Evolutionary conservation across 2,329 filamentous ascomycete genomes (phyloP).

Genomic region (Colletotrichum somersetense): DNA sequence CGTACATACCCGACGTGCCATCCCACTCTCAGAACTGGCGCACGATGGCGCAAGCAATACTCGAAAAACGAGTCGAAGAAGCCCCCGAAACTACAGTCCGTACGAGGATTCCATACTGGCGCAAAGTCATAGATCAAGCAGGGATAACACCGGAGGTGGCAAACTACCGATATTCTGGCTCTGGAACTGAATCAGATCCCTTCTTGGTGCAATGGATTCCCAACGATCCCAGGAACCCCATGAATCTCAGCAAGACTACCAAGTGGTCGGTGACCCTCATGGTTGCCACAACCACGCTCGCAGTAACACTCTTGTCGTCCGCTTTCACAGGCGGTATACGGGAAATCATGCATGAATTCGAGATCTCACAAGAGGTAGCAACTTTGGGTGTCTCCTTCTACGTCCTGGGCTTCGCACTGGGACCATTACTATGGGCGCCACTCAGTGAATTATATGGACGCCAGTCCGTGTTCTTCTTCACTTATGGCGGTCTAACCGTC

Average conservation of each 20-base stretch:
- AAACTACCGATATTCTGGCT: constrained; percentile 66
- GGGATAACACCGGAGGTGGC: constrained; percentile 13
- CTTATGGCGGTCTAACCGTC: constrained; percentile 66
- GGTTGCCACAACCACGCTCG: constrained; percentile 72
- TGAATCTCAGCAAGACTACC: constrained; percentile 62
- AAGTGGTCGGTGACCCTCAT: constrained; percentile 73
- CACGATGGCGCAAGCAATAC: constrained; percentile 10
- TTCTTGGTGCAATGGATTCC: constrained; percentile 74
- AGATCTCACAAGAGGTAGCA: constrained; percentile 58
- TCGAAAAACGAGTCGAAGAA: neutral
- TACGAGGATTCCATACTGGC: constrained; percentile 10
- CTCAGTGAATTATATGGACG: constrained; percentile 72
- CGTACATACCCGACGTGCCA: neutral
- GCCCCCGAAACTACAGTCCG: neutral
- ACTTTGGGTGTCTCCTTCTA: constrained; percentile 62
- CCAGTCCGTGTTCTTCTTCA: constrained; percentile 68
- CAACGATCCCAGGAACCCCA: constrained; percentile 72
- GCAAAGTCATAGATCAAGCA: constrained; percentile 3
- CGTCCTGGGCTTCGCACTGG: constrained; percentile 65
- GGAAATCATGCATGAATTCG: constrained; percentile 65
- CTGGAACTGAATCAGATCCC: constrained; percentile 72
- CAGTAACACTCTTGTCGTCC: constrained; percentile 72
- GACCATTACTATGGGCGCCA: constrained; percentile 74
- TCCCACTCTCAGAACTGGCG: neutral
- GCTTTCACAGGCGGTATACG: constrained; percentile 67